These are phyloP conservation scores for Helicocarpus griseus DNA, from an alignment of 2,329 filamentous ascomycete species.

Conservation along the genomic window DNA sequence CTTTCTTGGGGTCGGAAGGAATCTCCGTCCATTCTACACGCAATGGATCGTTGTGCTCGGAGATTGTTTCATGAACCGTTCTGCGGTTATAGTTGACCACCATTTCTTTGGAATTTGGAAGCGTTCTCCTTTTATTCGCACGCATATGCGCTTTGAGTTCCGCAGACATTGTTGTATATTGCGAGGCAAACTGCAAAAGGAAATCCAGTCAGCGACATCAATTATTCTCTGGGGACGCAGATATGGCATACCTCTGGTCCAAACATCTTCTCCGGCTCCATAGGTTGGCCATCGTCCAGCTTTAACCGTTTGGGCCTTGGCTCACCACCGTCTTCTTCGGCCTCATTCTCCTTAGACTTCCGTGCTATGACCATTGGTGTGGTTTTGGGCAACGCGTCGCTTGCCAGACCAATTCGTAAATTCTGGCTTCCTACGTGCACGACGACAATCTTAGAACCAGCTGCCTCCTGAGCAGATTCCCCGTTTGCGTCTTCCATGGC, in stretches of 20 bases:
- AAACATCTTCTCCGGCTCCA: slow-evolving; percentile 67
- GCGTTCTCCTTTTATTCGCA: slow-evolving; percentile 82
- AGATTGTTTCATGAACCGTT: slow-evolving; percentile 74
- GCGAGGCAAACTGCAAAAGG: slow-evolving; percentile 43
- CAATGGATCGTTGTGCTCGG: slow-evolving; percentile 87
- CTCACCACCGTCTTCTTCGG: slow-evolving; percentile 69
- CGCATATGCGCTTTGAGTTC: slow-evolving; percentile 88
- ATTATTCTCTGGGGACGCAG: not conserved
- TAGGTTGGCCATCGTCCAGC: slow-evolving; percentile 40
- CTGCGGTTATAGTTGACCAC: slow-evolving; percentile 90
- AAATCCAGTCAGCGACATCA: slow-evolving; percentile 1
- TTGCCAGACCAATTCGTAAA: slow-evolving; percentile 86
- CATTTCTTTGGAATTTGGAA: slow-evolving; percentile 95
- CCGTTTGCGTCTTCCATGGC: slow-evolving; percentile 50
- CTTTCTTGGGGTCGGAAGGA: slow-evolving; percentile 45
- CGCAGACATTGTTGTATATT: slow-evolving; percentile 70
- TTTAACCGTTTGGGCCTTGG: slow-evolving; percentile 62
- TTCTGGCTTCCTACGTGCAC: slow-evolving; percentile 96
- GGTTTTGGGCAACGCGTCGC: slow-evolving; percentile 86
- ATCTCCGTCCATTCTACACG: slow-evolving; percentile 95
- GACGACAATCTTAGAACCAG: slow-evolving; percentile 84
- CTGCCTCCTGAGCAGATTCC: slow-evolving; percentile 48
- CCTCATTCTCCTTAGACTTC: slow-evolving; percentile 67
- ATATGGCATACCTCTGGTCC: slow-evolving; percentile 61
- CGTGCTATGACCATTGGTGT: slow-evolving; percentile 87